Evolutionary conservation across 352 stramenopile genomes (phyloP).

Genomic region (Globisporangium abappressorium): DNA sequence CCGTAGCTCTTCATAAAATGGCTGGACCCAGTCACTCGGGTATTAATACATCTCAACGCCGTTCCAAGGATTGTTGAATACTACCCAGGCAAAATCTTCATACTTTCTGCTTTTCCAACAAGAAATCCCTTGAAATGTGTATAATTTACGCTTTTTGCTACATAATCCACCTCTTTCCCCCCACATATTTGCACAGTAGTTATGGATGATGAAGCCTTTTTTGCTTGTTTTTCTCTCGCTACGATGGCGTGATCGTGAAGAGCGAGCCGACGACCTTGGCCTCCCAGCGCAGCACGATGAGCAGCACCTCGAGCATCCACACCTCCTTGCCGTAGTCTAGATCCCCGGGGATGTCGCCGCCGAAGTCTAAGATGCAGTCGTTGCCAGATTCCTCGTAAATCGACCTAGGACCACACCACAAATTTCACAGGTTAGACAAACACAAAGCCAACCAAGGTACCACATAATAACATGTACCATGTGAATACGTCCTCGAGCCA

Average conservation of each 20-base stretch:
- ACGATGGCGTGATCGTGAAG: constrained; percentile 22
- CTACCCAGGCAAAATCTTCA: no score
- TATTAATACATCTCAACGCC: no score
- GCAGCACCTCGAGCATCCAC: constrained; percentile 66
- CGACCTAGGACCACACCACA: constrained; percentile 24
- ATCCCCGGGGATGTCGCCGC: constrained; percentile 39
- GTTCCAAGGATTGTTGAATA: no score
- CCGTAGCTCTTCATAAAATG: no score
- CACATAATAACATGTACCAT: constrained; percentile 25
- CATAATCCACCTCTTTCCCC: background rate
- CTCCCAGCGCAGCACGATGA: constrained; percentile 63
- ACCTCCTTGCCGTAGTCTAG: constrained; percentile 35
- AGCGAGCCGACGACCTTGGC: constrained; percentile 41
- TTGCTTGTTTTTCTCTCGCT: background rate
- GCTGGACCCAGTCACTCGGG: no score
- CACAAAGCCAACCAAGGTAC: background rate
- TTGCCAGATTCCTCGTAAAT: constrained; percentile 33
- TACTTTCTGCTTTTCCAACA: background rate
- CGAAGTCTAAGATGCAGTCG: constrained; percentile 45
- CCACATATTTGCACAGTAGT: background rate
- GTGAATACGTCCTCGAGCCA: constrained; percentile 69
- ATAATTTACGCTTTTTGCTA: background rate
- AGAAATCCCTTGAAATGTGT: background rate
- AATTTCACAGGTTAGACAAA: background rate
- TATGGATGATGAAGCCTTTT: no score